Evolutionary conservation across 2,329 filamentous ascomycete species (phyloP), one percentile per base, ranked within the genome.

Genomic region (Hypoxylon sp.): DNA sequence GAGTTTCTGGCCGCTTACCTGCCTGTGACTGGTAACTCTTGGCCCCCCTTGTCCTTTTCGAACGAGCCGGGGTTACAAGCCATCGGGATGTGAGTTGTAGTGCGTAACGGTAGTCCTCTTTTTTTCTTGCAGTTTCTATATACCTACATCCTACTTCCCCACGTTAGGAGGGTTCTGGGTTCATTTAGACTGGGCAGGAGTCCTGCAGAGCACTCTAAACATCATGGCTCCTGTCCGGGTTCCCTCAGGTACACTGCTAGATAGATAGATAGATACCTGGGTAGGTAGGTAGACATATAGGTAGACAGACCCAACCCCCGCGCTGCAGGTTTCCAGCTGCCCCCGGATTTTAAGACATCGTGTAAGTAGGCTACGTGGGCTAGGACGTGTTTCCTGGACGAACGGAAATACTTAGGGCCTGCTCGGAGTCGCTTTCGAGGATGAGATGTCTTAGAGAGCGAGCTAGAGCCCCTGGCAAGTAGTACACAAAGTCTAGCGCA

Each of bases 1-100:
- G 65, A 68, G 57, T 66, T 61, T 68, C 62, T 68, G 62, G 65
- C 65, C 65, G 65, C 62, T 66, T 68, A 68, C 65, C 13, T 67
- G 51, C 63, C 43, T 62, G 56, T 66, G 59, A 65, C 62, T 65
- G 65, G 59, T 56, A 59, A 57, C 37, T 56, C 52, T 60, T 65
- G 53, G 52, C 17, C 37, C 52, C 56, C 26, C 59, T 49, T 54
- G 62, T 56, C 62, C 56, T 57, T 64, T 68, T 68, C 30, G 65
- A 64, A 59, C 53, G 43, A 50, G 59, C 56, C 56, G 63, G 62
- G 62, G 57, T 66, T 62, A 62, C 65, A 64, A 66, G 65, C 54
- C 63, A 65, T 61, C 65, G 62, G 62, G 60, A 65, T 43, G 65
- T 58, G n/a, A 60, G 65, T 63, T 53, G 53, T 48, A 65, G 62